These are phyloP conservation scores for Comarum palustre DNA, from an alignment of 306 rosid species.

Conservation along the genomic window DNA sequence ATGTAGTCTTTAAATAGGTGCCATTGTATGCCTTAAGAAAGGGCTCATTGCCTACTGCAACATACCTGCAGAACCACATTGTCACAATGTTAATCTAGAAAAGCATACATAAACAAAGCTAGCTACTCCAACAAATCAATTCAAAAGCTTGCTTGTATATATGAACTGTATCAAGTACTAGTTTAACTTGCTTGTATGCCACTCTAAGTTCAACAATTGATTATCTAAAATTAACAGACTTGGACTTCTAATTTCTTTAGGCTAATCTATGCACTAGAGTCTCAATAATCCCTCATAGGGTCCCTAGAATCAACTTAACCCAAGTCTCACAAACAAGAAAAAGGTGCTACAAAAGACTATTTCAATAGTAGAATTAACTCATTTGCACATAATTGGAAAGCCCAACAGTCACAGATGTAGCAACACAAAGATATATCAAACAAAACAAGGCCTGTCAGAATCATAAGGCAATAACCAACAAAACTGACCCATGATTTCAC, in stretches of 20 bases:
- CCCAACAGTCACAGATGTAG: not conserved
- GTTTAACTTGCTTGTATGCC: not conserved
- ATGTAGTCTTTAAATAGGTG: conserved; percentile 46
- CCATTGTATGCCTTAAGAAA: conserved; percentile 82
- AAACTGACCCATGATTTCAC: conserved; percentile 2
- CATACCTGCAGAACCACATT: conserved; percentile 56
- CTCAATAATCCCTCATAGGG: not conserved
- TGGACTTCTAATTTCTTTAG: not conserved
- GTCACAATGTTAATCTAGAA: conserved; percentile 9
- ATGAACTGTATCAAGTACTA: not conserved
- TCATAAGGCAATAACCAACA: not conserved
- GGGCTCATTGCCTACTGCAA: conserved; percentile 95
- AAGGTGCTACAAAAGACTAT: not conserved
- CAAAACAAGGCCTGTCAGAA: not conserved
- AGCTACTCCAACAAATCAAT: not conserved
- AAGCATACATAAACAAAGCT: not conserved
- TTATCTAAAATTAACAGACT: not conserved
- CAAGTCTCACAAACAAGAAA: not conserved
- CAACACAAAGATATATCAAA: not conserved
- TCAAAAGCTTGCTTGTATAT: not conserved
- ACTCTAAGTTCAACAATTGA: not conserved
- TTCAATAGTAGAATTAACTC: not conserved
- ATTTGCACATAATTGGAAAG: not conserved
- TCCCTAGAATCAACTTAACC: not conserved
- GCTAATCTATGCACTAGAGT: not conserved